Percentiles rank a stretch among this genome's conserved stretches.
phyloP scores from a whole-genome alignment of 2,329 filamentous ascomycete species.

The Colletotrichum abscissum region DNA sequence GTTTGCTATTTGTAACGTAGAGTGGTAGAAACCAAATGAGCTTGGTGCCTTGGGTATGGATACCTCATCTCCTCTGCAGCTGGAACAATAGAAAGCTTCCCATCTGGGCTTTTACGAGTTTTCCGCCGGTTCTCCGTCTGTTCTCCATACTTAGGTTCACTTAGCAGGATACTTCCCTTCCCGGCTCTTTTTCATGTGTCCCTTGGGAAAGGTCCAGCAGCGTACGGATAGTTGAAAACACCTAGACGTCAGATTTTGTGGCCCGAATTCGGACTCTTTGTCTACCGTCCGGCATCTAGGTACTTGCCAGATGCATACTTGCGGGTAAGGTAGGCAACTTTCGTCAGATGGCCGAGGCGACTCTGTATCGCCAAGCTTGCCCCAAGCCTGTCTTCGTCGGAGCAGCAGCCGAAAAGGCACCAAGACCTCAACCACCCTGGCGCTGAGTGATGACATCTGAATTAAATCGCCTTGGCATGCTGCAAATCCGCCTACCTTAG shows the following conservation, averaged over 20 bases:
- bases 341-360: background rate
- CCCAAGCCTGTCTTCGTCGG: constrained; percentile 5
- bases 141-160: background rate
- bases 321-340: background rate
- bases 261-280: background rate
- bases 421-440: background rate
- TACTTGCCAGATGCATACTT: background rate
- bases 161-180: too few species aligned
- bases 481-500: background rate
- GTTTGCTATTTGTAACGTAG: too few species aligned
- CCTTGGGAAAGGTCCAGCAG: too few species aligned
- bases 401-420: background rate
- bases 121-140: background rate
- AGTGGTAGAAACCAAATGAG: too few species aligned
- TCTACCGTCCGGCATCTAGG: background rate
- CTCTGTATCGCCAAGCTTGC: background rate
- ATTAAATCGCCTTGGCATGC: background rate
- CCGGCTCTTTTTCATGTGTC: too few species aligned
- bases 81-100: background rate
- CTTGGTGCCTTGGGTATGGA: background rate
- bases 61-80: background rate
- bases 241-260: background rate
- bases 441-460: background rate
- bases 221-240: too few species aligned
- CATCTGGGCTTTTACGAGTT: background rate